phyloP scores from a whole-genome alignment of 169 alveolate genomes.

The Cryptosporidium ubiquitum region DNA sequence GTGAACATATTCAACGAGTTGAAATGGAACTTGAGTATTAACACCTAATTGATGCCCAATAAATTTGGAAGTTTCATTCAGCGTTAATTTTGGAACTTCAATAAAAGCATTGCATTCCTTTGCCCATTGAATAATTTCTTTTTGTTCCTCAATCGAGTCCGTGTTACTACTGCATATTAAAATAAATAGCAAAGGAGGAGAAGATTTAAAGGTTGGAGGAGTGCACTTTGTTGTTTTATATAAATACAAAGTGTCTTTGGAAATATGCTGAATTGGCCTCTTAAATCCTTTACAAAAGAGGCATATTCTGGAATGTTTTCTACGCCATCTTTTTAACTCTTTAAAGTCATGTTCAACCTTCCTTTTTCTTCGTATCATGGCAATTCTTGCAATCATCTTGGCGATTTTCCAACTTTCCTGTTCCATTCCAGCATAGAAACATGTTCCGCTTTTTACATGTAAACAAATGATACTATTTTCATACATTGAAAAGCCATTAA shows the following conservation, averaged over 20 bases:
- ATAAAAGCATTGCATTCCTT: slow-evolving; percentile 79
- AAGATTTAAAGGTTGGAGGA: slow-evolving; percentile 80
- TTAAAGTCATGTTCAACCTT: slow-evolving; percentile 77
- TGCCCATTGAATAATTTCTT: slow-evolving; percentile 82
- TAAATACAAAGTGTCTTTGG: slow-evolving; percentile 79
- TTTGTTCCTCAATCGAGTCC: slow-evolving; percentile 79
- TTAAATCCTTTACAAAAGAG: slow-evolving; percentile 78
- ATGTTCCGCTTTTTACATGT: slow-evolving; percentile 82
- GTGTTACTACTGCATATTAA: slow-evolving; percentile 82
- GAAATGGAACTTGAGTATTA: slow-evolving; percentile 72
- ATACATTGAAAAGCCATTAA: slow-evolving; percentile 81
- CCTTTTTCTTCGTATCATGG: slow-evolving; percentile 79
- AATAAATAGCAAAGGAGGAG: slow-evolving; percentile 81
- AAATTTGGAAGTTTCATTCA: slow-evolving; percentile 78
- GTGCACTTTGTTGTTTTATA: slow-evolving; percentile 77
- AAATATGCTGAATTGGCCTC: slow-evolving; percentile 39
- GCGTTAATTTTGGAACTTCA: slow-evolving; percentile 77
- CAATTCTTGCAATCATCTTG: slow-evolving; percentile 79
- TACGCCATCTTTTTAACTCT: slow-evolving; percentile 81
- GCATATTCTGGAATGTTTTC: slow-evolving; percentile 80
- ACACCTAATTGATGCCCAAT: slow-evolving; percentile 76
- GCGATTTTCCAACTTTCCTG: slow-evolving; percentile 82
- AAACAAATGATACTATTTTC: slow-evolving; percentile 79
- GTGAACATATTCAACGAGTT: slow-evolving; percentile 80
- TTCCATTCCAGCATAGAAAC: slow-evolving; percentile 83